Base-by-base conservation (phyloP, 192 early-diverging fungal species). In the Rhizophagus prolifer region DNA sequence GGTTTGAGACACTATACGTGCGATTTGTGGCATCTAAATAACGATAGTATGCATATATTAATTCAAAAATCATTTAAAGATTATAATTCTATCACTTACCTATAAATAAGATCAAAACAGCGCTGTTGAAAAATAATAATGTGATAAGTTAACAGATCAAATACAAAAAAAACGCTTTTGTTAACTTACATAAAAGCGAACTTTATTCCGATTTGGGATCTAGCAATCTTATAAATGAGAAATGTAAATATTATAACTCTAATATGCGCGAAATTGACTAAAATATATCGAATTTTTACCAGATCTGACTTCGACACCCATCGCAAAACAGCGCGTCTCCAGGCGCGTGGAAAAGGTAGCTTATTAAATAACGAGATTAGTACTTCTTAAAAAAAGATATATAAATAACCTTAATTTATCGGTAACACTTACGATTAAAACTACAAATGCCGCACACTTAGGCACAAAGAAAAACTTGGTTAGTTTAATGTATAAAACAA, bases 41-140 rank as follows among this genome's bases (percentile, higher is more conserved):
- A 30, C 65, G 41, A 30, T 7, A 74, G 41, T 62, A 38, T 21
- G 1, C 26, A 38, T 58, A 23, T 67, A 16, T 44, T 46, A 31
- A 12, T 34, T 23, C 4, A 71, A 41, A 10, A 23, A 66, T 44
- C 10, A 70, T 25, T 54, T n/a, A 78, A 19, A 77, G n/a, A 34
- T 34, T 9, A 66, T 34, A 30, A 47, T 41, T 38, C 10, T 7
- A 0, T 14, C 16, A 58, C 74, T 82, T 84, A 89, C 88, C 88
- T 74, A 85, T 16, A 34, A 89, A 89, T 26, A 89, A 81, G 28
- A 89, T 77, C 28, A 86, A 84, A 25, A 89, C 82, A 70, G 87
- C 86, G 28, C 88, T 89, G 64, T 19, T 23, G 61, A 44, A 26
- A 23, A 80, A 6, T 26, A n/a, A 30, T 28, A 21, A 25, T 38